A percentile compares a stretch with the other conserved stretches of the same genome.
These are phyloP conservation scores for Oryza nivara DNA, from an alignment of 176 grass and related monocot species.

Conservation along the genomic window DNA sequence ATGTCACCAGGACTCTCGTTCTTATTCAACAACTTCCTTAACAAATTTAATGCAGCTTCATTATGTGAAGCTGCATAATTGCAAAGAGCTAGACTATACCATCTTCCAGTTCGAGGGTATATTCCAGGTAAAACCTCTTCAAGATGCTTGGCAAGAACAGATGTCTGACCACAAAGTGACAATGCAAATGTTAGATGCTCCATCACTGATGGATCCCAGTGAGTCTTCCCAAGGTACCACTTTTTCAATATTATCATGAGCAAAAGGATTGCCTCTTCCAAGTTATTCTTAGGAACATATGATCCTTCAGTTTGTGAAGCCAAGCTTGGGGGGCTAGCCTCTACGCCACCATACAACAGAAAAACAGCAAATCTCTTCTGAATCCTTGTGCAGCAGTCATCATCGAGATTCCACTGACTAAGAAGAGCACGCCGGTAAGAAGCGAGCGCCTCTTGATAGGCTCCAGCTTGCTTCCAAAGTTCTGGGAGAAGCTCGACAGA, in stretches of 20 bases:
- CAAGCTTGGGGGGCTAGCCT: slow-evolving; percentile 76
- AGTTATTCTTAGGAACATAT: slow-evolving; percentile 88
- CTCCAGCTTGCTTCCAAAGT: slow-evolving; percentile 89
- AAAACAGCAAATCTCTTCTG: slow-evolving; percentile 91
- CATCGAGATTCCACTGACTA: slow-evolving; percentile 95
- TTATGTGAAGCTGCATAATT: slow-evolving; percentile 64
- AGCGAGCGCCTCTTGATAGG: slow-evolving; percentile 69
- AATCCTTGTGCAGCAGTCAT: slow-evolving; percentile 83
- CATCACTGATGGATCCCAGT: slow-evolving; percentile 93
- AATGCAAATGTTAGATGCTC: slow-evolving; percentile 90
- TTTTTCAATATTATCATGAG: slow-evolving; percentile 88
- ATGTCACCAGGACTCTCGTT: slow-evolving; percentile 79
- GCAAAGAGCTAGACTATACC: slow-evolving; percentile 85
- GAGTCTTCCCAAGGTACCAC: slow-evolving; percentile 74
- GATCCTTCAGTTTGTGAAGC: slow-evolving; percentile 85
- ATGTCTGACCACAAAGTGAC: slow-evolving; percentile 83
- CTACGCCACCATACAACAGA: slow-evolving; percentile 80
- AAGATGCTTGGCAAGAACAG: slow-evolving; percentile 67
- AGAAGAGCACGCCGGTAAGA: slow-evolving; percentile 92
- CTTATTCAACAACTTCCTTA: slow-evolving; percentile 78
- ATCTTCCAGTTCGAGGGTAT: slow-evolving; percentile 81
- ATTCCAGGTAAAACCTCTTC: slow-evolving; percentile 91
- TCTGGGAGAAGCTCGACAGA: slow-evolving; percentile 95
- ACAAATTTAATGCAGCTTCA: slow-evolving; percentile 78
- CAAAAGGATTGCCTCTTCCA: slow-evolving; percentile 95